phyloP scores from a whole-genome alignment of 2,329 filamentous ascomycete species.

The Colletotrichum godetiae region DNA sequence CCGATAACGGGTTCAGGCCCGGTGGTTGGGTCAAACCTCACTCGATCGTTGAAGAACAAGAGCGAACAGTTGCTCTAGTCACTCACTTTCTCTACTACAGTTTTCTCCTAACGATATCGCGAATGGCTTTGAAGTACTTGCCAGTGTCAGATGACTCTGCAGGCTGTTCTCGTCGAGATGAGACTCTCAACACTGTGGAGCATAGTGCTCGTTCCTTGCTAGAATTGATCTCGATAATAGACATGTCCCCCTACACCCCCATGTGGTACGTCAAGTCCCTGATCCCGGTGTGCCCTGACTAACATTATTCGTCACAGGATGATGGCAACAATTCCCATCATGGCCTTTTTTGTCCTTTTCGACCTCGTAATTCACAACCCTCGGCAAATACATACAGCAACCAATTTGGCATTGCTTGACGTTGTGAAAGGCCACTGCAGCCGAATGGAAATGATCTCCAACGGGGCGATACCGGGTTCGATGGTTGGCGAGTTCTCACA shows the following conservation, averaged over 20 bases:
- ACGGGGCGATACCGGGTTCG: constrained; percentile 47
- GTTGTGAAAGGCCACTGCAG: constrained; percentile 54
- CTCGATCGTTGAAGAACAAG: constrained; percentile 11
- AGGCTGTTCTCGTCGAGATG: constrained; percentile 29
- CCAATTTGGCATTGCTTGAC: constrained; percentile 52
- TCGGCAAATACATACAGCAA: constrained; percentile 43
- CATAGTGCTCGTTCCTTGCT: constrained; percentile 41
- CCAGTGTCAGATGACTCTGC: constrained; percentile 28
- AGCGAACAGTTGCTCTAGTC: constrained; percentile 31
- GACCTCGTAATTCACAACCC: constrained; percentile 51
- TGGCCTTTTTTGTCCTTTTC: constrained; percentile 53
- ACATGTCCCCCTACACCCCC: constrained; percentile 43
- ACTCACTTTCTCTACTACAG: constrained; percentile 45
- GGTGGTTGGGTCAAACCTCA: constrained; percentile 30
- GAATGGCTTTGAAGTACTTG: constrained; percentile 39
- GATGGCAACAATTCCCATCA: constrained; percentile 48
- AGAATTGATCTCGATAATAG: constrained; percentile 42
- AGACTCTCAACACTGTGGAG: constrained; percentile 37
- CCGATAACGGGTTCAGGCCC: constrained; percentile 36
- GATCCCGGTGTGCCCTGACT: too few relatives aligned
- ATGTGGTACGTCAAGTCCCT: constrained; percentile 38
- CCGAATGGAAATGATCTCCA: constrained; percentile 50
- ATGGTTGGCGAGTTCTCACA: constrained; percentile 52
- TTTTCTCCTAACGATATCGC: constrained; percentile 41
- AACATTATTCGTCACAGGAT: constrained; percentile 32